Evolutionary conservation across 2,329 filamentous ascomycete species (phyloP).

Genomic region (Talaromyces sp.): DNA sequence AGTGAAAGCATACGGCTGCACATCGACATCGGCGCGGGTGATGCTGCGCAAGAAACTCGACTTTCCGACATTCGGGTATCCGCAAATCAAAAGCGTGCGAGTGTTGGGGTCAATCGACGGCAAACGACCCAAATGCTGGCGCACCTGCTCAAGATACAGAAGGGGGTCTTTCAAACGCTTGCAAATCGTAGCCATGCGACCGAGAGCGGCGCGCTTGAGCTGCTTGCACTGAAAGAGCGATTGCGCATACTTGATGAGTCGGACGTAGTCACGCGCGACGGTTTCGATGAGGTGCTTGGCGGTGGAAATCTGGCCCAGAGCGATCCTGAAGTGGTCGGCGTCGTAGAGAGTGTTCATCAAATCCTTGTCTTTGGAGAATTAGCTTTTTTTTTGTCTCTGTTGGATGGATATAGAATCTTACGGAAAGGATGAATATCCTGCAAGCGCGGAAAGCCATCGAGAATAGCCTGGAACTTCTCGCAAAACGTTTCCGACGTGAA

Average conservation of each 20-base stretch:
- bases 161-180: constrained; percentile 92
- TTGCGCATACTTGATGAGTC: constrained; percentile 92
- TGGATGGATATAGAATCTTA: constrained; percentile 36
- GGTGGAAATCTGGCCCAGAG: constrained; percentile 90
- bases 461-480: constrained; percentile 85
- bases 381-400: constrained; percentile 4
- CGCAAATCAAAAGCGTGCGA: constrained; percentile 89
- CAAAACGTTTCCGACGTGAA: constrained; percentile 95
- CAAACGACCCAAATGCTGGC: constrained; percentile 94
- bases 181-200: constrained; percentile 97
- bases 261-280: constrained; percentile 91
- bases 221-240: constrained; percentile 98
- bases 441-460: constrained; percentile 87
- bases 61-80: constrained; percentile 97
- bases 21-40: constrained; percentile 90
- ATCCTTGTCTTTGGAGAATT: constrained; percentile 55
- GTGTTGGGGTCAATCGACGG: constrained; percentile 99
- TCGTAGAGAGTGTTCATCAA: constrained; percentile 97
- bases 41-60: constrained; percentile 91
- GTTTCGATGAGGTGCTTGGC: constrained; percentile 96
- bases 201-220: constrained; percentile 89
- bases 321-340: constrained; percentile 95
- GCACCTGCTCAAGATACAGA: constrained; percentile 90
- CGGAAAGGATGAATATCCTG: constrained; percentile 95
- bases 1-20: constrained; percentile 97